Base-by-base conservation (phyloP, 257 asterid genomes). In the Rauvolfia tetraphylla region DNA sequence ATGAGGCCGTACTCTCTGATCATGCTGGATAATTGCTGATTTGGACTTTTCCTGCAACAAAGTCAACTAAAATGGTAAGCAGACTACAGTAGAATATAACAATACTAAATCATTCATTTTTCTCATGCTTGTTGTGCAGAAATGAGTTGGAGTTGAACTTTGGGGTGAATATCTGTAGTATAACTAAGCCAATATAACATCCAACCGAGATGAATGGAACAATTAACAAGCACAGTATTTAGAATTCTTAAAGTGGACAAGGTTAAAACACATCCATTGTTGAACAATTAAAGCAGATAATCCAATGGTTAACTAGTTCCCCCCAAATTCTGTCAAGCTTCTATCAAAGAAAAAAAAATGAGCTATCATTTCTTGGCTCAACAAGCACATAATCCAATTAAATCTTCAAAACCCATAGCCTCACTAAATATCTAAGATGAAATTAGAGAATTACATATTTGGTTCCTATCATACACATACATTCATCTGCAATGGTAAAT, bases 31-130 rank as follows among this genome's bases (percentile, higher is more conserved):
- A 79, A 42, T 79, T 33, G 77, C 80, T 44, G 75, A 53, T 59
- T 46, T 86, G 38, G 84, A 79, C 75, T 81, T 89, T 75, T 85
- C 87, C 99, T 89, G 79, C 78, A 44, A 84, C 75, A 70, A 79
- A 73, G 77, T 71, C 73, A 86, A 65, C 61, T 58, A 74, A 12
- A 34, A 59, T 2, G 12, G 17, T 74, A 22, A 75, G 72, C n/a
- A 46, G 56, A 80, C 72, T 66, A 79, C 42, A 44, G 22, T 34
- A 77, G 48, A 57, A 8, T 41, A 74, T 18, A 13, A 27, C 12
- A 41, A 5, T 42, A 5, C 42, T 15, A 63, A 39, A 7, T 68
- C 69, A 17, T 31, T 53, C 33, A 22, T 41, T 63, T 57, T 12
- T 29, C 31, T 67, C 51, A 22, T 22, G 31, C 11, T n/a, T 38